A percentile compares a stretch with the other conserved stretches of the same genome.
Evolutionary conservation across 345 rosid genomes (phyloP).

Genomic region (Bretschneidera sinensis): DNA sequence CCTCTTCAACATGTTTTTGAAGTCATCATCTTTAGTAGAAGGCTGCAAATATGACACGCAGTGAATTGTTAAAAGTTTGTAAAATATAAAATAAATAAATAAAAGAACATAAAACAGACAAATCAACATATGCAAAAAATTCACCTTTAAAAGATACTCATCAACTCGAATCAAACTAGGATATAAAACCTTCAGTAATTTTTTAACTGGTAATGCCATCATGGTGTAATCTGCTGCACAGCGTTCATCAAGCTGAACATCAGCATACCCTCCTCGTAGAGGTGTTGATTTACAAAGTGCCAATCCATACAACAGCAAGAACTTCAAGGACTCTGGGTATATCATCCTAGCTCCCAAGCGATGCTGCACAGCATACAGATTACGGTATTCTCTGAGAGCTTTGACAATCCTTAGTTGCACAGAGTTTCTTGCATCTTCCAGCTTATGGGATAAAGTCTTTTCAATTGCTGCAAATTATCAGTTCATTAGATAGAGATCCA

Average conservation of each 20-base stretch:
- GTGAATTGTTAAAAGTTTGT: background rate
- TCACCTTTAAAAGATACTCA: conserved; percentile 75
- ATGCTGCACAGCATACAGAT: conserved; percentile 90
- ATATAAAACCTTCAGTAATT: conserved; percentile 78
- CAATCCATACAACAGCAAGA: conserved; percentile 75
- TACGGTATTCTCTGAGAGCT: conserved; percentile 87
- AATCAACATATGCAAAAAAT: conserved; percentile 2
- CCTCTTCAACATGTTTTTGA: conserved; percentile 36
- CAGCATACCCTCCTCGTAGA: conserved; percentile 89
- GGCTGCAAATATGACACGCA: conserved; percentile 50
- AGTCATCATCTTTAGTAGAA: conserved; percentile 40
- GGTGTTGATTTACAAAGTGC: conserved; percentile 78
- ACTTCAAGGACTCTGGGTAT: conserved; percentile 89
- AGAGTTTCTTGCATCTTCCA: conserved; percentile 85
- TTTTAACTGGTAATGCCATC: conserved; percentile 93
- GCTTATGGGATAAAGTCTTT: conserved; percentile 74
- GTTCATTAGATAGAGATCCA: conserved; percentile 19
- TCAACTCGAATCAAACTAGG: conserved; percentile 84
- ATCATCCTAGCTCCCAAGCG: conserved; percentile 90
- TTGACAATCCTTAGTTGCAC: conserved; percentile 82
- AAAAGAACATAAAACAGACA: background rate
- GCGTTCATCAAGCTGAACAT: conserved; percentile 85
- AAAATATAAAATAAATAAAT: too few relatives aligned
- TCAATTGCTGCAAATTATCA: conserved; percentile 74
- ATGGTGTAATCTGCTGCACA: conserved; percentile 91